A percentile compares a stretch with the other conserved stretches of the same genome.
Conservation (phyloP, 176 grass and related monocot genomes). For the Oryza australiensis region DNA sequence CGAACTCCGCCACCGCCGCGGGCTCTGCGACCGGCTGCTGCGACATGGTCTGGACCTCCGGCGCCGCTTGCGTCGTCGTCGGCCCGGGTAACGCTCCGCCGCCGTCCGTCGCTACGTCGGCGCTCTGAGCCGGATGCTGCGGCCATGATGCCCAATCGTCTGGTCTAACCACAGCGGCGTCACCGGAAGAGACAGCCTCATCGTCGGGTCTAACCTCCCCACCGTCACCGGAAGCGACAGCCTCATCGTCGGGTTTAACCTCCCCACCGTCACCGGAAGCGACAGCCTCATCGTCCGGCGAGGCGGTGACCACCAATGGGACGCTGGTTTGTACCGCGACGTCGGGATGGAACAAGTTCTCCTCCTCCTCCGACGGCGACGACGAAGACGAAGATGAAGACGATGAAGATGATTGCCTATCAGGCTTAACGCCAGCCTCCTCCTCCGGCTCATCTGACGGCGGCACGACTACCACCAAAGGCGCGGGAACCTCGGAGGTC, state of each 20-base stretch:
- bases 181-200: neutral
- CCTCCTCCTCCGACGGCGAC: slow-evolving; percentile 16
- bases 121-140: neutral
- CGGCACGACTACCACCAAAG: neutral
- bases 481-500: neutral
- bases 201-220: neutral
- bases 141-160: slow-evolving; percentile 30
- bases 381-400: slow-evolving; percentile 34
- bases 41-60: slow-evolving; percentile 34
- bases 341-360: slow-evolving; percentile 36
- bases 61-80: slow-evolving; percentile 24
- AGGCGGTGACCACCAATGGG: neutral
- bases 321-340: slow-evolving; percentile 10
- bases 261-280: neutral
- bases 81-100: neutral
- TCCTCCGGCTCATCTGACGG: neutral
- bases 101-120: neutral
- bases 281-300: neutral
- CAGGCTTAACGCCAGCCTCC: neutral
- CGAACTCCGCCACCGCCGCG: neutral
- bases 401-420: slow-evolving; percentile 24
- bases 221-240: neutral
- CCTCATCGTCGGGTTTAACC: neutral
- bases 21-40: neutral
- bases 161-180: neutral